Percentiles rank a stretch among this genome's conserved stretches.
These are phyloP conservation scores for Plasmodium vivax DNA, from an alignment of 169 alveolate species.

Conservation along the genomic window DNA sequence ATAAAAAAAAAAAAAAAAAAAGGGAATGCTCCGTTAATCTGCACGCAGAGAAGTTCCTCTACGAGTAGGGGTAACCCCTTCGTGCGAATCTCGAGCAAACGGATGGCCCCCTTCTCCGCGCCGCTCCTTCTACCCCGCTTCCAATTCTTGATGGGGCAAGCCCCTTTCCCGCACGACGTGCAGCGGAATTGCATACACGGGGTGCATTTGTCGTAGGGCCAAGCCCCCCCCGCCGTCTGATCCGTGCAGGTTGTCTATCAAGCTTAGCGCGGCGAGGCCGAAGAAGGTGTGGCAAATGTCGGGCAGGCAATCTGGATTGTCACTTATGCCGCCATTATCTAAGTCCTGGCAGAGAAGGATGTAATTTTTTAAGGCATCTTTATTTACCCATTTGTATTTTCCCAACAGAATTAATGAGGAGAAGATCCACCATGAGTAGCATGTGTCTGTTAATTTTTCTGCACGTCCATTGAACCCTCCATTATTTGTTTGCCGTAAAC, in stretches of 20 bases:
- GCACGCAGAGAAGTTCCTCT: neutral
- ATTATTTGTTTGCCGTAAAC: constrained; percentile 92
- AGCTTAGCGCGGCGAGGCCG: constrained; percentile 94
- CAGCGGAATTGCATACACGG: constrained; percentile 80
- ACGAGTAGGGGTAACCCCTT: neutral
- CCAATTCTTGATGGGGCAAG: constrained; percentile 17
- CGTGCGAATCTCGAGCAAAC: neutral
- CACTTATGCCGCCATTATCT: constrained; percentile 95
- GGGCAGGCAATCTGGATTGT: constrained; percentile 94
- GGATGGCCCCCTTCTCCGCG: neutral
- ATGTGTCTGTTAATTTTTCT: constrained; percentile 96
- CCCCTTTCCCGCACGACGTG: constrained; percentile 30
- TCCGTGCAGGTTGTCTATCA: constrained; percentile 77
- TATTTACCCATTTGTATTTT: constrained; percentile 91
- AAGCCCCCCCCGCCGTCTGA: neutral
- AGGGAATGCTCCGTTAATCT: neutral
- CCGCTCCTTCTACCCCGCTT: neutral
- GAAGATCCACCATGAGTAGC: constrained; percentile 98
- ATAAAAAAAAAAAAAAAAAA: neutral
- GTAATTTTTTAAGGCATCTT: constrained; percentile 87
- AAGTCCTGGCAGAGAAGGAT: constrained; percentile 89
- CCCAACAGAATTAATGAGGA: constrained; percentile 83
- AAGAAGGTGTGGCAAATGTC: constrained; percentile 97
- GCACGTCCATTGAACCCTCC: constrained; percentile 98
- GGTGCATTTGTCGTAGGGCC: constrained; percentile 72